Percentiles rank a stretch among this genome's conserved stretches.
phyloP scores from a whole-genome alignment of 1,284 basidiomycete genomes.

The Sporisorium graminicola region DNA sequence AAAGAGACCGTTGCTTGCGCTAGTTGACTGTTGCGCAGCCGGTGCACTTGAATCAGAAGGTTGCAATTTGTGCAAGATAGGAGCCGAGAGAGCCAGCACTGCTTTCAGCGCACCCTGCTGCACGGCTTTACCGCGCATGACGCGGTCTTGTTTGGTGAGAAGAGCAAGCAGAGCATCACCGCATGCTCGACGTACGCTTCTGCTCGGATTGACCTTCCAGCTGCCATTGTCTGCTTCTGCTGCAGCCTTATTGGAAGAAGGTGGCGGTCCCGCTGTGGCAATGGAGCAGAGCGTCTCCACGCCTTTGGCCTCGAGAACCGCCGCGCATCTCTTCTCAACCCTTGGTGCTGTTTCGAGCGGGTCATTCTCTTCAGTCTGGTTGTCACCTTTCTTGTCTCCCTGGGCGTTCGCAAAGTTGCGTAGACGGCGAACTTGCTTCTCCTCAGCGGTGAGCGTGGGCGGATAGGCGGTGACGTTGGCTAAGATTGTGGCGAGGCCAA shows the following conservation, averaged over 20 bases:
- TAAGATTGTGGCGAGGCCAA: conserved; percentile 53
- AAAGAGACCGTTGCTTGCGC: conserved; percentile 5
- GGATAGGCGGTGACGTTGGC: conserved; percentile 52
- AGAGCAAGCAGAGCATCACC: conserved; percentile 35
- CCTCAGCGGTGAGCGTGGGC: conserved; percentile 43
- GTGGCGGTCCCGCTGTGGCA: conserved; percentile 24
- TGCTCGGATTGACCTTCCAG: conserved; percentile 36
- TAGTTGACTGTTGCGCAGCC: not conserved
- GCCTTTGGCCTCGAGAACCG: conserved; percentile 49
- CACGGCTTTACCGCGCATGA: conserved; percentile 81
- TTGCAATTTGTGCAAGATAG: conserved; percentile 22
- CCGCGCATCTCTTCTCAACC: conserved; percentile 37
- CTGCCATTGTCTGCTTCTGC: not conserved
- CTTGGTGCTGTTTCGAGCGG: conserved; percentile 13
- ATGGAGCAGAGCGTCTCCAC: conserved; percentile 49
- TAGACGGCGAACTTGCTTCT: conserved; percentile 56
- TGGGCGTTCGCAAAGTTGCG: conserved; percentile 55
- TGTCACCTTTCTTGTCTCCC: conserved; percentile 14
- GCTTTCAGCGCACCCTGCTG: conserved; percentile 85
- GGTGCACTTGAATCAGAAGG: not conserved
- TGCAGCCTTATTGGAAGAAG: not conserved
- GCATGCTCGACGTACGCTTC: conserved; percentile 26
- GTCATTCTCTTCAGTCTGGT: conserved; percentile 29
- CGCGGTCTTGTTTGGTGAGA: conserved; percentile 74
- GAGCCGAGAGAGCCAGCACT: conserved; percentile 74